Conservation (phyloP, 257 asterid genomes). For the Eustoma russellianum region DNA sequence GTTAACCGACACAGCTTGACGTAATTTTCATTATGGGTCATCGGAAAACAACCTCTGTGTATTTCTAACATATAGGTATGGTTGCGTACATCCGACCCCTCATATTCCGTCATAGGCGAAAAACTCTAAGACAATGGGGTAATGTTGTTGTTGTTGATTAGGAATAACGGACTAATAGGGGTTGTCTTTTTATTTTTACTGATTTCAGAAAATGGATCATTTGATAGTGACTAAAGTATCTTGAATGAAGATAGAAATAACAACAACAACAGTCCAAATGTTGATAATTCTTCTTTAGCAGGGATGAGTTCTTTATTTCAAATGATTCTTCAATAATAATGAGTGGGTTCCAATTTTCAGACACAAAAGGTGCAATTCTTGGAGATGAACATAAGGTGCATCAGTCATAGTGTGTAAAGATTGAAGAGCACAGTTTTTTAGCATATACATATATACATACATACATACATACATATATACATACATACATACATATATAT, state of each 20-base stretch:
- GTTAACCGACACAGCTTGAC: no score
- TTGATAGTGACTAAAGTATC: slow-evolving; percentile 74
- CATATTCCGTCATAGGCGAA: no score
- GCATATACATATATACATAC: no score
- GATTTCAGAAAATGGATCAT: slow-evolving; percentile 67
- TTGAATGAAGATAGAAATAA: slow-evolving; percentile 56
- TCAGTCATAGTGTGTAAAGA: slow-evolving; percentile 53
- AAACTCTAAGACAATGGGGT: no score
- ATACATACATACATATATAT: no score
- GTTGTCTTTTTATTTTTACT: slow-evolving; percentile 24
- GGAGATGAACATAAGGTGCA: slow-evolving; percentile 35
- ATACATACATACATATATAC: no score
- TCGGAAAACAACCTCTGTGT: no score
- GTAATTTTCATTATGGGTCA: no score
- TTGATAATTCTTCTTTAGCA: slow-evolving; percentile 35
- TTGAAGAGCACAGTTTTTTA: no score
- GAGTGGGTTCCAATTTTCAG: slow-evolving; percentile 20
- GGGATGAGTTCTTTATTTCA: slow-evolving; percentile 19
- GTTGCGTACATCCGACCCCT: no score
- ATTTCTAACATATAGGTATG: no score
- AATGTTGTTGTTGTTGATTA: no score
- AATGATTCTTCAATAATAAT: slow-evolving; percentile 8
- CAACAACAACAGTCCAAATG: slow-evolving; percentile 25
- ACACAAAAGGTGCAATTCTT: slow-evolving; percentile 24
- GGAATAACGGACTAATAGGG: slow-evolving; percentile 15